Conservation (phyloP, 768 basidiomycete genomes). For the Austroboletus eburneus region DNA sequence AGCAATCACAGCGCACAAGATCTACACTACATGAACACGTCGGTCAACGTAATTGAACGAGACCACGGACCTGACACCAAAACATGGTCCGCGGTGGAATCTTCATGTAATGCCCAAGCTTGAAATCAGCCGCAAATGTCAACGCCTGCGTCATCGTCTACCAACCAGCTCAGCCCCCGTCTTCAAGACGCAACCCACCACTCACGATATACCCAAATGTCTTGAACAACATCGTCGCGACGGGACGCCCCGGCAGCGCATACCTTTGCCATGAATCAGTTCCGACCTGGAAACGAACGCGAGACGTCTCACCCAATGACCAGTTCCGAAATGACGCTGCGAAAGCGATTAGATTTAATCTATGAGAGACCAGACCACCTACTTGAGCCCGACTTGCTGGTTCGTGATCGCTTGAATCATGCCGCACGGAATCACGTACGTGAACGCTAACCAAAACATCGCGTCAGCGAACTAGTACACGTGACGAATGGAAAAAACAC, state of each 20-base stretch:
- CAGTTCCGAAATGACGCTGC: constrained; percentile 69
- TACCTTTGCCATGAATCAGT: constrained; percentile 38
- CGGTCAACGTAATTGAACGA: background rate
- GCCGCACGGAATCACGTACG: constrained; percentile 50
- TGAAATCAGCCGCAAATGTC: constrained; percentile 70
- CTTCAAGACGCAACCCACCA: background rate
- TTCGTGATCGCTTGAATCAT: constrained; percentile 74
- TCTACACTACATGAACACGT: constrained; percentile 28
- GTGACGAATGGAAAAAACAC: constrained; percentile 9
- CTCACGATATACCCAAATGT: constrained; percentile 68
- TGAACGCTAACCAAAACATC: constrained; percentile 28
- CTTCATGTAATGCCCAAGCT: constrained; percentile 64
- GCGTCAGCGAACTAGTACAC: background rate
- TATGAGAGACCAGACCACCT: background rate
- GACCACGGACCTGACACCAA: constrained; percentile 47
- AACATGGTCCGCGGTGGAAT: constrained; percentile 75
- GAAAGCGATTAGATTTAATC: constrained; percentile 1
- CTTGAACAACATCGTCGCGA: constrained; percentile 88
- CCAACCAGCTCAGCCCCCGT: background rate
- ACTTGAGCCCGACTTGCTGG: constrained; percentile 68
- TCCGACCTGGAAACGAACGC: background rate
- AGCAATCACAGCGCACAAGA: constrained; percentile 61
- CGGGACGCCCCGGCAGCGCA: constrained; percentile 67
- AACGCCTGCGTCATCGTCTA: constrained; percentile 45
- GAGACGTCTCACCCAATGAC: constrained; percentile 51